Conservation (phyloP, 768 basidiomycete species). For the Terana coerulea region DNA sequence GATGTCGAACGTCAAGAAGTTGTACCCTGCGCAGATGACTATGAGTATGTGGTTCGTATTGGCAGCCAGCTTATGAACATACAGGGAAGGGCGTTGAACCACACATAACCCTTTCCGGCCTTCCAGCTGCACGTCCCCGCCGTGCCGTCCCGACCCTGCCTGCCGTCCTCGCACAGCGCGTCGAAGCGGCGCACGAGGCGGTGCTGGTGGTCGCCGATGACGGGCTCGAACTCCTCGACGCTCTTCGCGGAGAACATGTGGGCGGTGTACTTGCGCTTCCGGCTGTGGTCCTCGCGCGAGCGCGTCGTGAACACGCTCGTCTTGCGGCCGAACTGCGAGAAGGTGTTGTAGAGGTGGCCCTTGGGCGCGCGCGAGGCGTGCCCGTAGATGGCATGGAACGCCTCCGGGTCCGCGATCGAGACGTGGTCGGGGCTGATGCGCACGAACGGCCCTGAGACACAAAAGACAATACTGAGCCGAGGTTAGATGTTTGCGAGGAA, state of each 20-base stretch:
- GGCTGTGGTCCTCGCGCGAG: constrained; percentile 66
- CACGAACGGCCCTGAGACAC: constrained; percentile 27
- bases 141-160: constrained; percentile 44
- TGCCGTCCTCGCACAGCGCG: constrained; percentile 47
- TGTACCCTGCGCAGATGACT: constrained; percentile 36
- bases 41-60: neutral
- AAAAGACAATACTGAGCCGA: too few relatives aligned
- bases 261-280: constrained; percentile 83
- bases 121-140: constrained; percentile 56
- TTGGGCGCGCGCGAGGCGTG: constrained; percentile 39
- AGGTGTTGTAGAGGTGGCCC: constrained; percentile 34
- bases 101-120: constrained; percentile 51
- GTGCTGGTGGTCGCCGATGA: constrained; percentile 54
- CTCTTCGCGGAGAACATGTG: constrained; percentile 74
- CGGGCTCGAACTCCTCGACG: constrained; percentile 75
- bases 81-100: constrained; percentile 69
- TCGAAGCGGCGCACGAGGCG: constrained; percentile 71
- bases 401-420: constrained; percentile 39
- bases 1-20: constrained; percentile 60
- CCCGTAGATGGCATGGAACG: constrained; percentile 37
- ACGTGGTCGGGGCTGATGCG: constrained; percentile 38
- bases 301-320: constrained; percentile 67
- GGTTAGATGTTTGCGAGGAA: too few relatives aligned
- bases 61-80: constrained; percentile 23
- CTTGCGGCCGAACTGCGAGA: constrained; percentile 30